Evolutionary conservation across 805 yeast species (phyloP).

Genomic region (Saturnispora sekii): DNA sequence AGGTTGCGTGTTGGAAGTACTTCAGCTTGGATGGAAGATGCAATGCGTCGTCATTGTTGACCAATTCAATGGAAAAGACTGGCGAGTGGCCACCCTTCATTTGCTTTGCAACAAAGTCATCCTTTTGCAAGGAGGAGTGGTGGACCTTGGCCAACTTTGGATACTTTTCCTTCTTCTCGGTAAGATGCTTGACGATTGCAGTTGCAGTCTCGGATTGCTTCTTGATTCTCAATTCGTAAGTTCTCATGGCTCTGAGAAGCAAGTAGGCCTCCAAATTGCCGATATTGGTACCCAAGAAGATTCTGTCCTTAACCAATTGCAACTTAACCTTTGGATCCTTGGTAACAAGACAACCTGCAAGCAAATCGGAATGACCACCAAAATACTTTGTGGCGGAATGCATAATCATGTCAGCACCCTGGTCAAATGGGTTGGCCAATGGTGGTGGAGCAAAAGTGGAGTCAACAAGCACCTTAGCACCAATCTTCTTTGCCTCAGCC

Average conservation of each 20-base stretch:
- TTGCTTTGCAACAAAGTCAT: slow-evolving; percentile 56
- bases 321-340: slow-evolving; percentile 39
- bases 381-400: slow-evolving; percentile 91
- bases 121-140: slow-evolving; percentile 74
- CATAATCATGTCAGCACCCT: slow-evolving; percentile 82
- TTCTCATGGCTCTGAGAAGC: slow-evolving; percentile 69
- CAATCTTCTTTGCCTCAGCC: slow-evolving; percentile 61
- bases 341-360: slow-evolving; percentile 74
- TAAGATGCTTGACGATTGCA: slow-evolving; percentile 48
- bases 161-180: slow-evolving; percentile 37
- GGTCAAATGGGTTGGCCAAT: slow-evolving; percentile 65
- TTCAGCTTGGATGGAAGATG: slow-evolving; percentile 53
- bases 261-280: slow-evolving; percentile 70
- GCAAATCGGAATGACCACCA: slow-evolving; percentile 90
- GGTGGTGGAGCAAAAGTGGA: slow-evolving; percentile 95
- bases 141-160: slow-evolving; percentile 42
- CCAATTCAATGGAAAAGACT: slow-evolving; percentile 57
- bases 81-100: slow-evolving; percentile 60
- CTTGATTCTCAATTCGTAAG: slow-evolving; percentile 62
- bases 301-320: slow-evolving; percentile 50
- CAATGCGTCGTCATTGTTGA: slow-evolving; percentile 45
- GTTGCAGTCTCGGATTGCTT: slow-evolving; percentile 58
- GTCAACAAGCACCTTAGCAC: slow-evolving; percentile 67
- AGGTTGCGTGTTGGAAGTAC: slow-evolving; percentile 83
- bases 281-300: slow-evolving; percentile 67